Percentiles rank a stretch among this genome's conserved stretches.
phyloP scores from a whole-genome alignment of 2,329 filamentous ascomycete species.

The Cladosporium sp. region DNA sequence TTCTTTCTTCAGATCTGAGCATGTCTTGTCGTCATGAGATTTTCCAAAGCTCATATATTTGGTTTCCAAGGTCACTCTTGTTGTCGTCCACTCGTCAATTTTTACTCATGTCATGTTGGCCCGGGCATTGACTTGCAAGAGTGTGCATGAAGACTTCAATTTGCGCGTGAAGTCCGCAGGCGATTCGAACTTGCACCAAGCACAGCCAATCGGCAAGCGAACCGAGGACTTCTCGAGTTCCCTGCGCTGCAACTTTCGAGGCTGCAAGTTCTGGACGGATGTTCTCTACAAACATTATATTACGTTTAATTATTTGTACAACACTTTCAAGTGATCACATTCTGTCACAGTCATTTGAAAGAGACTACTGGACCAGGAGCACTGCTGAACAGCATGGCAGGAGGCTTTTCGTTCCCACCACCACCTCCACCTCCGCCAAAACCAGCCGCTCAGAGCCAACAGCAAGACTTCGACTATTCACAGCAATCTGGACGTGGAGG shows the following conservation, averaged over 20 bases:
- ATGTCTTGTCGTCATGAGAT: neutral
- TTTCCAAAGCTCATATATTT: too few relatives aligned
- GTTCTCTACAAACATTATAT: too few relatives aligned
- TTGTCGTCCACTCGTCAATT: too few relatives aligned
- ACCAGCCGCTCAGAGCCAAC: slow-evolving; percentile 10
- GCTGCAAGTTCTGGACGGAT: too few relatives aligned
- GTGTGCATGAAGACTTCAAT: neutral
- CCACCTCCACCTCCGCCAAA: slow-evolving; percentile 41
- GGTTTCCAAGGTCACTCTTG: too few relatives aligned
- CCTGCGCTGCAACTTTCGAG: neutral
- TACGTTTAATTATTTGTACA: too few relatives aligned
- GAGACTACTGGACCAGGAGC: too few relatives aligned
- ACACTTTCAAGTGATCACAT: too few relatives aligned
- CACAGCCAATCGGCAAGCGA: neutral
- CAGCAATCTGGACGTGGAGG: slow-evolving; percentile 21
- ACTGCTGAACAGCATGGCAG: slow-evolving; percentile 11
- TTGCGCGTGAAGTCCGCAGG: neutral
- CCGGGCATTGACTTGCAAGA: too few relatives aligned
- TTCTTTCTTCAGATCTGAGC: neutral
- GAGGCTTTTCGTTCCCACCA: slow-evolving; percentile 43
- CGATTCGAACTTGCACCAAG: neutral
- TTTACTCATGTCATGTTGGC: too few relatives aligned
- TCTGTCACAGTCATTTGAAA: too few relatives aligned
- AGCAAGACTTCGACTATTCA: slow-evolving; percentile 16
- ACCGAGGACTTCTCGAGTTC: neutral